Evolutionary conservation across 345 rosid species (phyloP).

Genomic region (Hirschfeldia incana): DNA sequence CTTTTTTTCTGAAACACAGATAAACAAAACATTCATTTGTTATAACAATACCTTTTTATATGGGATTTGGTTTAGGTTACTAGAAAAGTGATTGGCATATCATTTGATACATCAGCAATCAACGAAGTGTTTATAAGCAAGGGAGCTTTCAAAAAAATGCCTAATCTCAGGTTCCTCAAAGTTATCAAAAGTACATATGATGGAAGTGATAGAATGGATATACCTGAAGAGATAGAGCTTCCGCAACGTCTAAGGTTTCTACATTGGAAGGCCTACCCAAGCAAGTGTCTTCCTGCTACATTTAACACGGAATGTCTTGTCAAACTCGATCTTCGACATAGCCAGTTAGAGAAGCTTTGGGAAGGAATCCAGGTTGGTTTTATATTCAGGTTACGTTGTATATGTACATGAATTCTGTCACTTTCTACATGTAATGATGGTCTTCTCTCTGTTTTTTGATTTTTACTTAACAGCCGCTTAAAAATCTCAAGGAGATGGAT

Average conservation of each 20-base stretch:
- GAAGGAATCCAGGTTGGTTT: constrained; percentile 25
- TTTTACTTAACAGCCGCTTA: not conserved
- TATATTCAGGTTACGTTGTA: not conserved
- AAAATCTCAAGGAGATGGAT: constrained; percentile 24
- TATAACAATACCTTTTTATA: not conserved
- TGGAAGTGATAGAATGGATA: not conserved
- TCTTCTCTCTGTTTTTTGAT: not conserved
- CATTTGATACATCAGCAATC: constrained; percentile 1
- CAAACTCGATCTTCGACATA: not conserved
- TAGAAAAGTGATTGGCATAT: constrained; percentile 19
- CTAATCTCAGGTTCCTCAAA: constrained; percentile 29
- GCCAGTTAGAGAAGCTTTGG: constrained; percentile 34
- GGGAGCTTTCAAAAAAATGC: constrained; percentile 14
- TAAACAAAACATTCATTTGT: not conserved
- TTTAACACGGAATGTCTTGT: constrained; percentile 18
- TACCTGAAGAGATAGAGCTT: constrained; percentile 4
- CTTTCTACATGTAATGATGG: not conserved
- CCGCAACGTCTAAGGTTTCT: constrained; percentile 22
- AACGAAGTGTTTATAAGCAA: not conserved
- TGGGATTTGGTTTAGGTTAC: constrained; percentile 27
- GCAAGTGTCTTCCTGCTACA: constrained; percentile 25
- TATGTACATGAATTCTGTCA: not conserved
- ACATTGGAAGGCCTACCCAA: constrained; percentile 32
- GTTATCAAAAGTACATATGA: not conserved
- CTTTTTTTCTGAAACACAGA: too few relatives aligned